Conservation (phyloP, 2,329 filamentous ascomycete genomes). For the Penicillium sp. region DNA sequence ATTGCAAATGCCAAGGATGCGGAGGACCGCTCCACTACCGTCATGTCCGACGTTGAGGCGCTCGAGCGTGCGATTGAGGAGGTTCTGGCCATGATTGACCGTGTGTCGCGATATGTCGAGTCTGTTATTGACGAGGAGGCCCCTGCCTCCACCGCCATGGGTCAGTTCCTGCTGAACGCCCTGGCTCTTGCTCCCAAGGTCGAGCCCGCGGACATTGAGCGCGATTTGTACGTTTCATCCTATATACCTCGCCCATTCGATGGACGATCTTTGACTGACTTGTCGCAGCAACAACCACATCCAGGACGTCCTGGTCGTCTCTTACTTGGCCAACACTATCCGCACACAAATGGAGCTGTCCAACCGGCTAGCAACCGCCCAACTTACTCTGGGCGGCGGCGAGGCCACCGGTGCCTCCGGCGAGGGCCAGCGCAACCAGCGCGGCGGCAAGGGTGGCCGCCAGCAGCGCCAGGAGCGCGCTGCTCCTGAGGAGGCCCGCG, state of each 20-base stretch:
- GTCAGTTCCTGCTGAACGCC: slow-evolving; percentile 93
- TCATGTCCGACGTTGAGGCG: slow-evolving; percentile 86
- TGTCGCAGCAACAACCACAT: slow-evolving; percentile 86
- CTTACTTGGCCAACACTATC: slow-evolving; percentile 97
- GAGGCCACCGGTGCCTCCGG: slow-evolving; percentile 43
- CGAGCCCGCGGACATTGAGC: slow-evolving; percentile 83
- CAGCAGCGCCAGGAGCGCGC: slow-evolving; percentile 45
- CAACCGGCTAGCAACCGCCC: slow-evolving; percentile 85
- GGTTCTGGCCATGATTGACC: slow-evolving; percentile 84
- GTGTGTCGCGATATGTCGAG: slow-evolving; percentile 88
- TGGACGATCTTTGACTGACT: background rate
- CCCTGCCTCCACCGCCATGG: slow-evolving; percentile 84
- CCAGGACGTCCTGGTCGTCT: slow-evolving; percentile 97
- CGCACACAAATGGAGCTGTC: slow-evolving; percentile 98
- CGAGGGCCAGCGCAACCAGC: slow-evolving; percentile 35
- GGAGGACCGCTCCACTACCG: slow-evolving; percentile 71
- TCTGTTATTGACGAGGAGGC: slow-evolving; percentile 87
- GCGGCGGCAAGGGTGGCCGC: slow-evolving; percentile 47
- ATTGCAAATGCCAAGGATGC: slow-evolving; percentile 78
- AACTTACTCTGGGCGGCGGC: slow-evolving; percentile 60
- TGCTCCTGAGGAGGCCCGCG: slow-evolving; percentile 41
- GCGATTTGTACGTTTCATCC: slow-evolving; percentile 71
- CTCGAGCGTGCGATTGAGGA: slow-evolving; percentile 84
- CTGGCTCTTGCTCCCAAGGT: slow-evolving; percentile 94
- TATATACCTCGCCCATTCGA: slow-evolving; percentile 33